These are phyloP conservation scores for Castanospermum australe DNA, from an alignment of 306 rosid genomes.

Conservation along the genomic window DNA sequence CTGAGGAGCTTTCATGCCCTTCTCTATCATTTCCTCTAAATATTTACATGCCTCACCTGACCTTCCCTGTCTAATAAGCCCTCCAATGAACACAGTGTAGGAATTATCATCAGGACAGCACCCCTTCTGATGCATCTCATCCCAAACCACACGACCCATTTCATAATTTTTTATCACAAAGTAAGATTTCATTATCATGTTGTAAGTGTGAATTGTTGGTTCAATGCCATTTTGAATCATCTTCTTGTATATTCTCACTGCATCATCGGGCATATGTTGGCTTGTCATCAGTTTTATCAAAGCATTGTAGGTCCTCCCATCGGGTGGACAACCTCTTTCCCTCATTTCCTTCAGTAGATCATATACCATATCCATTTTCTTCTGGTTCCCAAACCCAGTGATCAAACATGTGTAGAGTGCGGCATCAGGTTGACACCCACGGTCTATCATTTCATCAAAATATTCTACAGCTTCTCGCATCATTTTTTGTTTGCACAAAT, in stretches of 20 bases:
- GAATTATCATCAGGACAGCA: constrained; percentile 87
- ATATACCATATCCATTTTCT: constrained; percentile 65
- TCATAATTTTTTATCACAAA: constrained; percentile 64
- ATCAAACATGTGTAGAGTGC: constrained; percentile 77
- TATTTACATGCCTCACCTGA: constrained; percentile 67
- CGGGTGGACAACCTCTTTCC: constrained; percentile 62
- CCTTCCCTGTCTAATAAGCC: constrained; percentile 74
- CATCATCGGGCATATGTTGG: constrained; percentile 80
- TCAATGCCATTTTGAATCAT: constrained; percentile 65
- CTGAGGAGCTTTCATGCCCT: constrained; percentile 92
- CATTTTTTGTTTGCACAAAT: constrained; percentile 68
- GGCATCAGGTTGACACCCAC: constrained; percentile 62
- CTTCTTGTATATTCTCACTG: constrained; percentile 65
- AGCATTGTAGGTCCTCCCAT: constrained; percentile 72
- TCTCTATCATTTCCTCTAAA: constrained; percentile 83
- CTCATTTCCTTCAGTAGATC: constrained; percentile 67
- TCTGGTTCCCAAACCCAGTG: constrained; percentile 82
- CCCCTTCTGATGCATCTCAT: constrained; percentile 71
- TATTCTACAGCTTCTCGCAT: constrained; percentile 66
- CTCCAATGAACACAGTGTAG: constrained; percentile 72
- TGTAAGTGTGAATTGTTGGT: constrained; percentile 80
- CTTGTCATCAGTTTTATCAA: constrained; percentile 76
- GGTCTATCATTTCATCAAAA: constrained; percentile 61
- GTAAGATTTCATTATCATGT: constrained; percentile 91
- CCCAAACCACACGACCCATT: constrained; percentile 67